Conservation (phyloP, 2,329 filamentous ascomycete species). For the Clonostachys rhizophaga region DNA sequence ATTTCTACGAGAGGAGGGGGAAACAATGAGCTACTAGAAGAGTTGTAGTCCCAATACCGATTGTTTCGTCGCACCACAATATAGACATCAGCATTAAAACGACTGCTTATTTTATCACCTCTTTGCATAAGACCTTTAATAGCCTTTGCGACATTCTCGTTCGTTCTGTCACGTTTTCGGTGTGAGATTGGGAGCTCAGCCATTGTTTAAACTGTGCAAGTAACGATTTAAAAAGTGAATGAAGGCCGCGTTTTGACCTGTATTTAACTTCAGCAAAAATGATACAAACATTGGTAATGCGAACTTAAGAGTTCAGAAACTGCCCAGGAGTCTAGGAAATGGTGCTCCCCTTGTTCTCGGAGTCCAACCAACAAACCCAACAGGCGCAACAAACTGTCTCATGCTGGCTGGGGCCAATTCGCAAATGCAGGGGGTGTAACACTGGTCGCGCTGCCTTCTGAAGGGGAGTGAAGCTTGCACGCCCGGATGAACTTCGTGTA, state of each 20-base stretch:
- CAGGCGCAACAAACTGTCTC: too few relatives aligned
- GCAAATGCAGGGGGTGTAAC: too few relatives aligned
- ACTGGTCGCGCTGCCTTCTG: too few relatives aligned
- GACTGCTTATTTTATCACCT: not conserved
- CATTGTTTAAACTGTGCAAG: not conserved
- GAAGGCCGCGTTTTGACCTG: not conserved
- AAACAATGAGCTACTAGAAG: not conserved
- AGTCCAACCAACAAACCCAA: too few relatives aligned
- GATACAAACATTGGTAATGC: not conserved
- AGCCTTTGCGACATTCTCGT: not conserved
- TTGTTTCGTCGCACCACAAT: not conserved
- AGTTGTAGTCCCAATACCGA: not conserved
- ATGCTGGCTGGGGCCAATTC: too few relatives aligned
- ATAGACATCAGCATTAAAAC: not conserved
- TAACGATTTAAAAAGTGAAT: not conserved
- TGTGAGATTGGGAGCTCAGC: too few relatives aligned
- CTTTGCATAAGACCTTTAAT: not conserved
- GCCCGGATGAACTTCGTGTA: too few relatives aligned
- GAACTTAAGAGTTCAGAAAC: not conserved
- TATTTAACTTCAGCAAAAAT: not conserved
- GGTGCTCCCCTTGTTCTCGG: too few relatives aligned
- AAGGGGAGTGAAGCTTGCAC: too few relatives aligned
- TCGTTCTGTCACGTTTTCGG: not conserved
- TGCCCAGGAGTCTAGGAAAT: too few relatives aligned
- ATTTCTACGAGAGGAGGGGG: not conserved